phyloP scores from a whole-genome alignment of 2,329 filamentous ascomycete species.

The Pseudogymnoascus sp. region DNA sequence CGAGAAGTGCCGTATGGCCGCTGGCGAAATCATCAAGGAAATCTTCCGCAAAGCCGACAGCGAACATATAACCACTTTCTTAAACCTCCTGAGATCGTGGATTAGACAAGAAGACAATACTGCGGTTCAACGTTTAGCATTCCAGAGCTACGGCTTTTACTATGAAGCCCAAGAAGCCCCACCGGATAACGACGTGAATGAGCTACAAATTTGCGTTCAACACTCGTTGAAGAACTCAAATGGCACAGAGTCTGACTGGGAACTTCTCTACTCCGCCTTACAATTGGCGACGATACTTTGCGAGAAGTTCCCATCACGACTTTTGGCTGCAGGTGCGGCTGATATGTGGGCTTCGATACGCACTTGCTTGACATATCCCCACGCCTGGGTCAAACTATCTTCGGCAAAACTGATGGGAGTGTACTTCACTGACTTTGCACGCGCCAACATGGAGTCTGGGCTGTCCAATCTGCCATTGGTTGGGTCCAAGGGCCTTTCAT shows the following conservation, averaged over 20 bases:
- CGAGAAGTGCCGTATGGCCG: constrained; percentile 74
- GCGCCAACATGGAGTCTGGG: constrained; percentile 46
- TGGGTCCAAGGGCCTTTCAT: constrained; percentile 62
- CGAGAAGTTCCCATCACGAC: constrained; percentile 53
- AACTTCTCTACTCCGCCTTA: constrained; percentile 67
- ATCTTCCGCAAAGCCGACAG: constrained; percentile 71
- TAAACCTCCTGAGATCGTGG: constrained; percentile 66
- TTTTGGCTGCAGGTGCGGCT: constrained; percentile 52
- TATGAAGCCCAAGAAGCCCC: constrained; percentile 56
- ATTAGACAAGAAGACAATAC: constrained; percentile 65
- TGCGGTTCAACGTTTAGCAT: constrained; percentile 61
- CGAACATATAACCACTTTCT: constrained; percentile 62
- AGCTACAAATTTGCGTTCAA: constrained; percentile 45
- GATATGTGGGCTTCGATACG: constrained; percentile 65
- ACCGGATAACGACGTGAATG: constrained; percentile 49
- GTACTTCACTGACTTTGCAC: constrained; percentile 75
- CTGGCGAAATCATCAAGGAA: constrained; percentile 69
- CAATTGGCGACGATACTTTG: constrained; percentile 61
- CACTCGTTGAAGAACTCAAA: constrained; percentile 43
- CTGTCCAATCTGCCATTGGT: constrained; percentile 51
- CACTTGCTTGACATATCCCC: constrained; percentile 61
- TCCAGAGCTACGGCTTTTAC: constrained; percentile 77
- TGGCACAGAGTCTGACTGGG: constrained; percentile 53
- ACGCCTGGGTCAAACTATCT: constrained; percentile 67
- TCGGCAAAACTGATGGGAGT: constrained; percentile 64